These are phyloP conservation scores for Chiua virens DNA, from an alignment of 768 basidiomycete genomes.

Conservation along the genomic window DNA sequence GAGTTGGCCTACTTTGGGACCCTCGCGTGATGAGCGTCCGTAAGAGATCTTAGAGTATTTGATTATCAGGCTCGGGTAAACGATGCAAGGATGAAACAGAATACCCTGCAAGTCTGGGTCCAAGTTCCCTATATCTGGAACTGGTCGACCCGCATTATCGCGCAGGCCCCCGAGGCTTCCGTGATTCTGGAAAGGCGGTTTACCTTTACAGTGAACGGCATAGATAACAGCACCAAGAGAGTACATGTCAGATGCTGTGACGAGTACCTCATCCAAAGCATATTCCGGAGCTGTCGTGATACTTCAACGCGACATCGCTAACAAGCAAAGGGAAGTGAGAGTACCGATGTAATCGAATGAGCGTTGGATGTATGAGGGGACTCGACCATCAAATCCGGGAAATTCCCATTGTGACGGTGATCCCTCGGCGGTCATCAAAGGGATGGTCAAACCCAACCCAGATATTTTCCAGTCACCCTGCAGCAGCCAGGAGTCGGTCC, in stretches of 20 bases:
- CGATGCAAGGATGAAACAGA: slow-evolving; percentile 2
- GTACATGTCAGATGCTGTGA: slow-evolving; percentile 91
- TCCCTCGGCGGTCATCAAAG: slow-evolving; percentile 67
- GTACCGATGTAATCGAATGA: slow-evolving; percentile 94
- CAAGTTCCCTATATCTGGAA: slow-evolving; percentile 61
- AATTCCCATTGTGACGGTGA: slow-evolving; percentile 84
- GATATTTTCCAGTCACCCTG: slow-evolving; percentile 99
- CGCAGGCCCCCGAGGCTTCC: slow-evolving; percentile 70
- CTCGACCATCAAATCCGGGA: slow-evolving; percentile 79
- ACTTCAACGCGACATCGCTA: slow-evolving; percentile 2
- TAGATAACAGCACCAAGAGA: slow-evolving; percentile 89
- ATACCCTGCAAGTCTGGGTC: slow-evolving; percentile 75
- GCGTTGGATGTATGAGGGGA: slow-evolving; percentile 81
- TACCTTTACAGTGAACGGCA: slow-evolving; percentile 86
- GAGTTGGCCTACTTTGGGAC: slow-evolving; percentile 69
- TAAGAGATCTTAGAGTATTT: slow-evolving; percentile 59
- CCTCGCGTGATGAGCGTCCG: slow-evolving; percentile 80
- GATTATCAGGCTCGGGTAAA: slow-evolving; percentile 8
- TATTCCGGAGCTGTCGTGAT: slow-evolving; percentile 83
- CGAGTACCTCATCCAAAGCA: slow-evolving; percentile 82
- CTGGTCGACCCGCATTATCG: slow-evolving; percentile 63
- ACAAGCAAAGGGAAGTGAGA: background rate
- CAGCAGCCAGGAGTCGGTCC: background rate
- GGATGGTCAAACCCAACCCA: slow-evolving; percentile 84
- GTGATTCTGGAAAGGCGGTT: slow-evolving; percentile 84